These are phyloP conservation scores for Ormosia semicastrata DNA, from an alignment of 306 rosid species.

Conservation along the genomic window DNA sequence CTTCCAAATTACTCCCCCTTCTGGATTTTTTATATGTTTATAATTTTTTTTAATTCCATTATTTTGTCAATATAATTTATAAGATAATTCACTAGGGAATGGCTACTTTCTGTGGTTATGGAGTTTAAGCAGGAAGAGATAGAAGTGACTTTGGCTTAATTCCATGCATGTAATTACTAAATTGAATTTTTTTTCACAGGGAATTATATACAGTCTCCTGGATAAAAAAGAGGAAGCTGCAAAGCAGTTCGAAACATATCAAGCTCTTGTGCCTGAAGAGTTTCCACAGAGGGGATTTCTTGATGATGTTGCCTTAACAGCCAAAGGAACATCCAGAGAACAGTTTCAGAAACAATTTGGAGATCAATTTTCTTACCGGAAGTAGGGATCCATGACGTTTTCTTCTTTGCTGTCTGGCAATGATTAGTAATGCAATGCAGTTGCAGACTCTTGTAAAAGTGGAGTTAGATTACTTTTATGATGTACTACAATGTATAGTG, in stretches of 20 bases:
- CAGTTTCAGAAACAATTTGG: conserved; percentile 59
- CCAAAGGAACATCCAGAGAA: conserved; percentile 54
- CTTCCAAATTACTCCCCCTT: not conserved
- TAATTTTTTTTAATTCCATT: not conserved
- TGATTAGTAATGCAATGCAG: conserved; percentile 8
- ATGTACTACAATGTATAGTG: conserved; percentile 4
- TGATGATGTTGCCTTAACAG: conserved; percentile 72
- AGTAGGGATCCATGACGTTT: conserved; percentile 15
- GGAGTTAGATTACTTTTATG: not conserved
- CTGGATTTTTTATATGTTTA: not conserved
- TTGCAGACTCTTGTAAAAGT: not conserved
- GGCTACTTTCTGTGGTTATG: not conserved
- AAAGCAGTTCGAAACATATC: conserved; percentile 72
- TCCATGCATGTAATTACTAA: not conserved
- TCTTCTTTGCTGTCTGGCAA: conserved; percentile 1
- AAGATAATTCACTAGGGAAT: not conserved
- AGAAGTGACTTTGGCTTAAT: not conserved
- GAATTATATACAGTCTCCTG: conserved; percentile 80
- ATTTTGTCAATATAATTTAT: not conserved
- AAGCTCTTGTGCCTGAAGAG: conserved; percentile 73
- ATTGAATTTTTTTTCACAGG: conserved; percentile 44
- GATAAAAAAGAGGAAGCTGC: conserved; percentile 79
- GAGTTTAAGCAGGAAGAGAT: not conserved
- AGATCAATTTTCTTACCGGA: conserved; percentile 49
- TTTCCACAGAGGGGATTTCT: conserved; percentile 86